A percentile compares a stretch with the other conserved stretches of the same genome.
phyloP scores from a whole-genome alignment of 306 rosid genomes.

The Citrullus amarus region DNA sequence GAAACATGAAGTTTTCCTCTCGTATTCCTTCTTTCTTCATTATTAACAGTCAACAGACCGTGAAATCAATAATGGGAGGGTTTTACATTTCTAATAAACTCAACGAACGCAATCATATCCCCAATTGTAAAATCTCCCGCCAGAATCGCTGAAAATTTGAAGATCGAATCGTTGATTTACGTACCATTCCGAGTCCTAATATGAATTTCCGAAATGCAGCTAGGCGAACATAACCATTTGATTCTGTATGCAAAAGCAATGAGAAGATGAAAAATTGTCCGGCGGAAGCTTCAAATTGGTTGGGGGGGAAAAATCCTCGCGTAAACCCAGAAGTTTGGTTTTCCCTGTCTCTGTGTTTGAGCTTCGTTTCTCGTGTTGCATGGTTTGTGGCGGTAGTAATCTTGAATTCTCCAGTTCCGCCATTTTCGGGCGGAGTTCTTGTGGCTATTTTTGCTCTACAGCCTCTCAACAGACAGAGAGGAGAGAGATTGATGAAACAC shows the following conservation, averaged over 20 bases:
- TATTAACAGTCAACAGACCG: neutral
- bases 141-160: neutral
- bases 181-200: neutral
- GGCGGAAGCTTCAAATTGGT: neutral
- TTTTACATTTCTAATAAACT: neutral
- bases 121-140: neutral
- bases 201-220: neutral
- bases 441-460: conserved; percentile 5
- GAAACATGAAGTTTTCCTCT: neutral
- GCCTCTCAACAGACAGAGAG: neutral
- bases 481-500: neutral
- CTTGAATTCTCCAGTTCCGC: conserved; percentile 7
- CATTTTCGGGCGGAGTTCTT: conserved; percentile 8
- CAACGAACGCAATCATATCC: neutral
- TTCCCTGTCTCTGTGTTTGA: neutral
- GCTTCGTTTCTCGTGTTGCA: neutral
- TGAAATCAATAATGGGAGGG: neutral
- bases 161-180: neutral
- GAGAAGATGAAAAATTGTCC: neutral
- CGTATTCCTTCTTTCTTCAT: neutral
- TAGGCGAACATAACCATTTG: neutral
- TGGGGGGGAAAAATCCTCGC: neutral
- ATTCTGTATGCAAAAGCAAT: neutral
- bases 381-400: conserved; percentile 3
- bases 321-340: conserved; percentile 1